These are phyloP conservation scores for Galerina sulciceps DNA, from an alignment of 768 basidiomycete species.

Conservation along the genomic window DNA sequence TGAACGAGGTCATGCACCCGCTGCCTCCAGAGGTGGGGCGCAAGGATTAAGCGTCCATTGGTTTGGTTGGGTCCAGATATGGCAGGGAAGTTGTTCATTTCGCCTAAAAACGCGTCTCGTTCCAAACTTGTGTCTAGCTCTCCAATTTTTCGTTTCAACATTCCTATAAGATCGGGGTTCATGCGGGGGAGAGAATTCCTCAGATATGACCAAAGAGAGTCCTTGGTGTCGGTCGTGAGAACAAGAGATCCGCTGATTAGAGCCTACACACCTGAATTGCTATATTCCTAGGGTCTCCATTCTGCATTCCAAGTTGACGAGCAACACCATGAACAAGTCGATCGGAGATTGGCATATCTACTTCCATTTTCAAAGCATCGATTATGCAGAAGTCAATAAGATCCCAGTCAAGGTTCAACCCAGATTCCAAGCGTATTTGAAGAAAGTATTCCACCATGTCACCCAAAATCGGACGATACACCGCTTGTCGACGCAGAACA, in stretches of 20 bases:
- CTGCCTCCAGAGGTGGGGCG: conserved; percentile 36
- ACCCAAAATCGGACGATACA: conserved; percentile 35
- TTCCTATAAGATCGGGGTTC: conserved; percentile 20
- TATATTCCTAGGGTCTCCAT: conserved; percentile 30
- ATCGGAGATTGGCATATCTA: conserved; percentile 26
- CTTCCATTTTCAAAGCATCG: conserved; percentile 23
- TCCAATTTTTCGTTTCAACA: conserved; percentile 24
- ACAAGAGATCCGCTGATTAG: not conserved
- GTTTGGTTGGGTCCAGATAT: not conserved
- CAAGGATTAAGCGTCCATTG: conserved; percentile 17
- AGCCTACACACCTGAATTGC: conserved; percentile 5
- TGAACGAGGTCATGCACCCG: conserved; percentile 33
- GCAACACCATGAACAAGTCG: conserved; percentile 41
- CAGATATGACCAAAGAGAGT: conserved; percentile 31
- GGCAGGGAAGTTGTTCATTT: not conserved
- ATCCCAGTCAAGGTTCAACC: conserved; percentile 41
- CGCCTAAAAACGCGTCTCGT: conserved; percentile 17
- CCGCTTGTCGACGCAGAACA: conserved; percentile 28
- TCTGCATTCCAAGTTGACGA: conserved; percentile 39
- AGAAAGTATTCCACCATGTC: conserved; percentile 42
- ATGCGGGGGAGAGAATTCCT: conserved; percentile 24
- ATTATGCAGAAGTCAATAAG: conserved; percentile 33
- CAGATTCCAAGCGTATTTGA: conserved; percentile 48
- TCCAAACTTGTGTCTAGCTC: conserved; percentile 18
- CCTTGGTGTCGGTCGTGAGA: conserved; percentile 21